Base-by-base conservation (phyloP, 768 basidiomycete species). In the Boletus rufocinnamomeus region DNA sequence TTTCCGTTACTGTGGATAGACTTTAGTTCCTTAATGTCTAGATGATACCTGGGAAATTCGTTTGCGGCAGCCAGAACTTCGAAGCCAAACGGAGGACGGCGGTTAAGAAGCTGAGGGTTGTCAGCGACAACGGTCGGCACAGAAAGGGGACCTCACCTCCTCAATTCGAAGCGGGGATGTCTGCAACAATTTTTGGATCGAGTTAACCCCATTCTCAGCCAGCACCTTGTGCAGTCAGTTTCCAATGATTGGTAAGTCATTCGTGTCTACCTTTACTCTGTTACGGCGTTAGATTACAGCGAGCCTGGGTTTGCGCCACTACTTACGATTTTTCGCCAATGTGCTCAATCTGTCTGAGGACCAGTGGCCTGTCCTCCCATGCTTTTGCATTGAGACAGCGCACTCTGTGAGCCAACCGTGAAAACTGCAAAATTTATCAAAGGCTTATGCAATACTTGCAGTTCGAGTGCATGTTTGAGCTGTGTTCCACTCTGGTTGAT, bases 271-370 rank as follows among this genome's bases (percentile, higher is more conserved):
- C 61, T 68, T 68, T 38, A 69, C 65, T 52, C 72, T 74, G 46
- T 37, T 32, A 19, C 21, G 28, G n/a, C 0, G 11, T 67, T n/a
- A 61, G 40, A 28, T 17, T 43, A 40, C 17, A 28, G 49, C 10
- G 13, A 16, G 17, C n/a, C 40, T 37, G 37, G 19, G 32, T 25
- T 25, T 35, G 27, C 35, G 10, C 17, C 16, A 43, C 17, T 16
- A 73, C 88, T 69, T 56, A 93, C 91, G 91, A 92, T 82, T 93
- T 93, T 68, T 94, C 92, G 34, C 95, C 96, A 43, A 98, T 87
- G n/a, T 87, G 84, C 35, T 91, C 86, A 50, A 98, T 81, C 70
- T 98, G 96, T 16, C 89, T 82, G 54, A 98, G 81, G 8, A 96
- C 88, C 16, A 87, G 76, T 6, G 93, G 86, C 21, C 91, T 78